Evolutionary conservation across 139 green algal species (phyloP).

Genomic region (Chlorella sp.): DNA sequence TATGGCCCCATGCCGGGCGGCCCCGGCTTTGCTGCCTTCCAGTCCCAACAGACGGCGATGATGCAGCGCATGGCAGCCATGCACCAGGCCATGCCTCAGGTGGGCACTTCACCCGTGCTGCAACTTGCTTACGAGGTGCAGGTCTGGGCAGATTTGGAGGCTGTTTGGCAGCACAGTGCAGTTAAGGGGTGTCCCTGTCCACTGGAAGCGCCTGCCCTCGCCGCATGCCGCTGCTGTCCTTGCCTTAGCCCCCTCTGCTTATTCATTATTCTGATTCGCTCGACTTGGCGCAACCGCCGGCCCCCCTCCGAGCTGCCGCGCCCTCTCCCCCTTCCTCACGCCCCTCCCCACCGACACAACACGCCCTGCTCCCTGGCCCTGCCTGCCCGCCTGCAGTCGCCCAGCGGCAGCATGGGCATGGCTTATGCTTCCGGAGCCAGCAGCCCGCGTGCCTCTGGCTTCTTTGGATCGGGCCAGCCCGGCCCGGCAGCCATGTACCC

Average conservation of each 20-base stretch:
- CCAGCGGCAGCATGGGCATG: neutral
- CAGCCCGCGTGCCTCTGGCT: neutral
- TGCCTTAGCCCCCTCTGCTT: no score
- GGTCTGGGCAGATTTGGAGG: no score
- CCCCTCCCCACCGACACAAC: neutral
- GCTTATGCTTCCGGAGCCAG: neutral
- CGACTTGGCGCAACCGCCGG: no score
- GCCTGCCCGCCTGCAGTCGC: neutral
- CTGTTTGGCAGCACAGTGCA: no score
- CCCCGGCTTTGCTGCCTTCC: neutral
- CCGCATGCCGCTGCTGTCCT: no score
- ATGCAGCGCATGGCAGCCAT: conserved; percentile 29
- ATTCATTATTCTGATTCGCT: no score
- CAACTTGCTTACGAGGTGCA: no score
- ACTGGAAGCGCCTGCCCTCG: no score
- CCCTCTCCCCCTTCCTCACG: neutral
- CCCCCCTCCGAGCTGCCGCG: neutral
- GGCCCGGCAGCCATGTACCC: neutral
- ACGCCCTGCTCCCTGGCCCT: neutral
- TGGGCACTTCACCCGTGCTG: no score
- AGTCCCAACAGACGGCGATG: neutral
- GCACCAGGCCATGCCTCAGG: neutral
- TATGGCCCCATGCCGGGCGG: neutral
- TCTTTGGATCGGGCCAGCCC: neutral
- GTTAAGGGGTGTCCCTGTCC: no score